Base-by-base conservation (phyloP, 495 filamentous ascomycete genomes). In the Lineolata rhizophorae region DNA sequence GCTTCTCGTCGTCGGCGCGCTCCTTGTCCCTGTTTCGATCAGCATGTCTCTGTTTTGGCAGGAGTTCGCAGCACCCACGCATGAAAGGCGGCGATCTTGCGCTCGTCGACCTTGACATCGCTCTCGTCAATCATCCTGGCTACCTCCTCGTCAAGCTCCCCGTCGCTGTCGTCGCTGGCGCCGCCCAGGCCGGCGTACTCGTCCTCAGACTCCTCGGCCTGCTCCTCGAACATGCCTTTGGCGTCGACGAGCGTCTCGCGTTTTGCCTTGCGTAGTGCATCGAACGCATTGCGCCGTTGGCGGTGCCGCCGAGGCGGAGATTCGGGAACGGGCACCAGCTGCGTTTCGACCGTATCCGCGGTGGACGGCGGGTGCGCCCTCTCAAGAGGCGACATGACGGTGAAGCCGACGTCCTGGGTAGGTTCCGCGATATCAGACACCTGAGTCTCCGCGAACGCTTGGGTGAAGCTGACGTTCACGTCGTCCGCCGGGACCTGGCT, bases 171-270 rank as follows among this genome's bases (percentile, higher is more conserved):
- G 30, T 85, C 83, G 49, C 80, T 82, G 3, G 64, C 75, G 26
- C 87, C 87, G 29, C 90, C 90, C 25, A 95, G 59, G 2, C 90
- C 90, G 20, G 84, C 87, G 47, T 93, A 99, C 50, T 99, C 87
- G 48, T 99, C 87, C 48, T 95, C 90, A 0, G 90, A 95, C 57
- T 99, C 87, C 42, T 87, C 80, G 24, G 87, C 87, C 44, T 87
- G 80, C 39, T 95, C 87, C 37, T 95, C 66, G 12, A 99, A 58
- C 58, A 92, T 80, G 10, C 72, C 72, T 35, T 71, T 82, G 0
- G 82, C 84, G 43, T 82, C 76, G 52, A 79, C 90, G 47, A 74
- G 87, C 44, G 72, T 79, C 56, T 76, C 87, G 49, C 22, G 6
- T 25, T 25, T 25, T 25, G 22, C 22, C 6, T n/a, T 25, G 22